These are phyloP conservation scores for Magnolia officinalis DNA, from an alignment of 164 flowering plant species.

Conservation along the genomic window DNA sequence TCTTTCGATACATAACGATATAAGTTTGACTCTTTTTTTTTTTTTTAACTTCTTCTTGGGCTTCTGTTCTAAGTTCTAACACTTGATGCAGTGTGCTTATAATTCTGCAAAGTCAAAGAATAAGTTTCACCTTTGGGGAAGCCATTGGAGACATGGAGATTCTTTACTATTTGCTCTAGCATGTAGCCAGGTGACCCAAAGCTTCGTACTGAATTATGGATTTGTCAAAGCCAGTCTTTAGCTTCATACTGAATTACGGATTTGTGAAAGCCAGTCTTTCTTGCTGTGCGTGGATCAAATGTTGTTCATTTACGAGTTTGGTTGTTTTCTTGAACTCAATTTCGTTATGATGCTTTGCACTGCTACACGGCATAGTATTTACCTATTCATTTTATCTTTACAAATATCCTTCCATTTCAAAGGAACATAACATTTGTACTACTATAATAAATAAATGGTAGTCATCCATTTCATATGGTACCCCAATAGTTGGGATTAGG, in stretches of 20 bases:
- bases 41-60: not conserved
- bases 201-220: not conserved
- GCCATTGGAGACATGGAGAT: slow-evolving; percentile 98
- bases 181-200: slow-evolving; percentile 71
- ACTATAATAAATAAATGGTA: not conserved
- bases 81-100: slow-evolving; percentile 68
- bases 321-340: not conserved
- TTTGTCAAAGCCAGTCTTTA: not conserved
- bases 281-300: not conserved
- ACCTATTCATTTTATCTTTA: not conserved
- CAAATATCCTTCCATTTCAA: not conserved
- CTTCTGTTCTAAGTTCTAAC: not conserved
- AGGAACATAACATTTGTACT: not conserved
- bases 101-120: slow-evolving; percentile 94
- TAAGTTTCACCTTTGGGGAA: slow-evolving; percentile 96
- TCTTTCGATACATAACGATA: not conserved
- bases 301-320: not conserved
- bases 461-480: not conserved
- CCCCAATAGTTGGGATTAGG: not conserved
- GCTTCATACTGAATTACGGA: not conserved
- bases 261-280: not conserved
- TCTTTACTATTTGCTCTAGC: slow-evolving; percentile 84
- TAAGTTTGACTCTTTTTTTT: not conserved
- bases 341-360: not conserved
- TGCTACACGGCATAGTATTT: not conserved